Conservation (phyloP, 2,329 filamentous ascomycete genomes). For the Fusarium graminum region DNA sequence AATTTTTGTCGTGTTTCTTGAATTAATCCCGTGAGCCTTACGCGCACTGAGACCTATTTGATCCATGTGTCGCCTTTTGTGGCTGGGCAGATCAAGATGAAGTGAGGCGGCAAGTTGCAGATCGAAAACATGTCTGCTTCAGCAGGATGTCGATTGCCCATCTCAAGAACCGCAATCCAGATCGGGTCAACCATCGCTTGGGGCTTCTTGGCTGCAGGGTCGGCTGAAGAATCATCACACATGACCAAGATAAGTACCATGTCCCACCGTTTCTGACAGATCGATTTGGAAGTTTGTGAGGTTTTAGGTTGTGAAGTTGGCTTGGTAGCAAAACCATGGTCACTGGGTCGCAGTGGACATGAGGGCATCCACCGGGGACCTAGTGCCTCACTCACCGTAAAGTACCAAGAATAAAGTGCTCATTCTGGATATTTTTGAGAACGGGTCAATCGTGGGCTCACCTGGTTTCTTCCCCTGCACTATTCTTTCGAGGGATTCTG, state of each 20-base stretch:
- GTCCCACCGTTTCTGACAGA: conserved; percentile 43
- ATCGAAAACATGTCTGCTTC: conserved; percentile 21
- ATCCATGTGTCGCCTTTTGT: conserved; percentile 18
- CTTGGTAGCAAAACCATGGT: conserved; percentile 11
- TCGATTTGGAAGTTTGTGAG: conserved; percentile 23
- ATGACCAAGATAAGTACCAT: conserved; percentile 29
- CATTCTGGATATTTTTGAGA: conserved; percentile 13
- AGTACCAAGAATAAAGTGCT: conserved; percentile 18
- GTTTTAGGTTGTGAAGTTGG: conserved; percentile 13
- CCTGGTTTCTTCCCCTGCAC: conserved; percentile 10
- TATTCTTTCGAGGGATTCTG: conserved; percentile 22
- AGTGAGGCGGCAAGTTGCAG: conserved; percentile 6
- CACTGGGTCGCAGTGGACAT: conserved; percentile 8
- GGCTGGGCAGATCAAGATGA: conserved; percentile 9
- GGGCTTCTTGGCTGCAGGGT: conserved; percentile 13
- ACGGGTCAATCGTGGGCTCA: conserved; percentile 12
- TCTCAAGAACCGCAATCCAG: conserved; percentile 35
- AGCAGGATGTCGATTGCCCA: conserved; percentile 31
- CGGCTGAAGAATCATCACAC: conserved; percentile 31
- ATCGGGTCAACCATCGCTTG: conserved; percentile 38
- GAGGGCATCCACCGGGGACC: conserved; percentile 32
- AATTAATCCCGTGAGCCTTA: neutral
- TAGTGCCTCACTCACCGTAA: conserved; percentile 33
- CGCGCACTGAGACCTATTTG: neutral
- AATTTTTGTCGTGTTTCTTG: conserved; percentile 33